Evolutionary conservation across 805 yeast species (phyloP).

Genomic region (Candida silvicultrix): DNA sequence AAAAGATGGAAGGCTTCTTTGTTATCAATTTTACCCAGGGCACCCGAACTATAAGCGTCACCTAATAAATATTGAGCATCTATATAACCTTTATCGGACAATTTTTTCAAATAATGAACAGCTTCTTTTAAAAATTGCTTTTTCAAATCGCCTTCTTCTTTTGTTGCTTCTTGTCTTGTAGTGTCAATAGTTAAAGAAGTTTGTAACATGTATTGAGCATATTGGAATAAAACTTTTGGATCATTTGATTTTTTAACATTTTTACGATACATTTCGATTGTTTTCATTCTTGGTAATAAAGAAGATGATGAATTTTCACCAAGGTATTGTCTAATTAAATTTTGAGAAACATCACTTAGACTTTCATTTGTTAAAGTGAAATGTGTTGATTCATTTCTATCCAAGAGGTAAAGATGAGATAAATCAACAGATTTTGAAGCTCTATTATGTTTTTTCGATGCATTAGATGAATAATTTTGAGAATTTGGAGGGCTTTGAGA

Average conservation of each 20-base stretch:
- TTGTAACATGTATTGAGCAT: conserved; percentile 85
- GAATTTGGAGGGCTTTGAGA: conserved; percentile 10
- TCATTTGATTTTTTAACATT: conserved; percentile 83
- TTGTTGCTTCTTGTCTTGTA: conserved; percentile 1
- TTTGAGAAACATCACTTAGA: conserved; percentile 47
- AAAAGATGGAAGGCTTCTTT: conserved; percentile 72
- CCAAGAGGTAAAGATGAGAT: conserved; percentile 33
- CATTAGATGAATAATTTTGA: not conserved
- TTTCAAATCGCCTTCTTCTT: conserved; percentile 29
- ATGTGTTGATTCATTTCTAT: conserved; percentile 26
- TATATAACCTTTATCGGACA: conserved; percentile 73
- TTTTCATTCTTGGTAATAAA: conserved; percentile 69
- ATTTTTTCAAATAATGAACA: conserved; percentile 54
- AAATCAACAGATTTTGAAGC: conserved; percentile 32
- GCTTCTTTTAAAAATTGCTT: conserved; percentile 73
- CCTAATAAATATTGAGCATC: conserved; percentile 91
- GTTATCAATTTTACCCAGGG: conserved; percentile 72
- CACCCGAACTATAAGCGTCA: conserved; percentile 85
- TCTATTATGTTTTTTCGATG: conserved; percentile 11
- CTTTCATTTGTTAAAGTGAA: conserved; percentile 32
- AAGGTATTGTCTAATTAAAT: conserved; percentile 43
- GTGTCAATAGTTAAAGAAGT: conserved; percentile 63
- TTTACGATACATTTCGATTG: conserved; percentile 79
- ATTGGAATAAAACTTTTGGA: conserved; percentile 81
- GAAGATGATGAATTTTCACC: conserved; percentile 40